These are phyloP conservation scores for Ricinus communis DNA, from an alignment of 345 rosid genomes.

Conservation along the genomic window DNA sequence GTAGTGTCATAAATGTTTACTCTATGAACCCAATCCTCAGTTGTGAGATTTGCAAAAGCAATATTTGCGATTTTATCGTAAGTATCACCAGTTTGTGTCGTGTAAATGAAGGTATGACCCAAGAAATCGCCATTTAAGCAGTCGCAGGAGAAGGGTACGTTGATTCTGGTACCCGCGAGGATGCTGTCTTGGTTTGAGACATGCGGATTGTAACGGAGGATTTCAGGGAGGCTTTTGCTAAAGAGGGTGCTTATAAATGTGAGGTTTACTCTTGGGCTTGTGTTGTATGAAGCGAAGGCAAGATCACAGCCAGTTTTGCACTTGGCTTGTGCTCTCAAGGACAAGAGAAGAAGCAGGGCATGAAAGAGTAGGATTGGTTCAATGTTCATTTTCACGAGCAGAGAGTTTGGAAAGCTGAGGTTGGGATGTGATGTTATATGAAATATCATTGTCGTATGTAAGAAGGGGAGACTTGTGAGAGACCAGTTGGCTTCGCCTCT, in stretches of 20 bases:
- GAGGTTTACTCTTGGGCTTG: constrained; percentile 39
- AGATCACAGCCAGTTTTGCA: constrained; percentile 43
- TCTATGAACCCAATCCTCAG: constrained; percentile 40
- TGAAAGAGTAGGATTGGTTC: not conserved
- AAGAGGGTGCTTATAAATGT: constrained; percentile 43
- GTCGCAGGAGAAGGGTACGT: constrained; percentile 45
- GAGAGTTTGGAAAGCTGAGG: not conserved
- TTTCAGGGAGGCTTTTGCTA: constrained; percentile 17
- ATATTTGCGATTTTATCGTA: constrained; percentile 26
- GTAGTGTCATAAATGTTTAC: constrained; percentile 36
- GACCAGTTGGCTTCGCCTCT: not conserved
- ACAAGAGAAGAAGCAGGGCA: constrained; percentile 5
- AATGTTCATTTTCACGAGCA: not conserved
- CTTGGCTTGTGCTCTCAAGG: constrained; percentile 25
- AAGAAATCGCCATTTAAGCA: constrained; percentile 50
- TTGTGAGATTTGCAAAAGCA: constrained; percentile 42
- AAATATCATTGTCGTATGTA: too few species aligned
- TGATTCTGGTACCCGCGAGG: constrained; percentile 22
- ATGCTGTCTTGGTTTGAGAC: constrained; percentile 27
- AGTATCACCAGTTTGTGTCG: constrained; percentile 30
- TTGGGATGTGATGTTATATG: too few species aligned
- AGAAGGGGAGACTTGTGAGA: too few species aligned
- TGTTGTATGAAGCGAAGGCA: constrained; percentile 46
- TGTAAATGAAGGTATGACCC: constrained; percentile 48
- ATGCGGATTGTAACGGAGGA: constrained; percentile 36